These are phyloP conservation scores for Aspergillus niger DNA, from an alignment of 2,329 filamentous ascomycete genomes.

Conservation along the genomic window DNA sequence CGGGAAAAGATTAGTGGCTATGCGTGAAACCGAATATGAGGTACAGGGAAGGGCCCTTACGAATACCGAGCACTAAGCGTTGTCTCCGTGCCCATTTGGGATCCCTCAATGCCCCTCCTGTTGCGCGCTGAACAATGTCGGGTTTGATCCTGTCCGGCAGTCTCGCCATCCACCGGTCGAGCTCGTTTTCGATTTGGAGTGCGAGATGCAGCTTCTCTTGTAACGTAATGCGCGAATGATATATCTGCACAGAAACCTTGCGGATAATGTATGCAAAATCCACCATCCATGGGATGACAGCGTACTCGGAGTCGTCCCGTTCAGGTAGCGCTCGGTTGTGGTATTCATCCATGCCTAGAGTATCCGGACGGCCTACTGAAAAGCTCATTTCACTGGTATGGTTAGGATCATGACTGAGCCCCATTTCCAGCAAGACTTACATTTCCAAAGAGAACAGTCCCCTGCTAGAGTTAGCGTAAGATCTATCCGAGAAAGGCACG, in stretches of 20 bases:
- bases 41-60: conserved; percentile 25
- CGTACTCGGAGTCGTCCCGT: conserved; percentile 38
- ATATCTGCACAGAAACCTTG: conserved; percentile 44
- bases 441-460: conserved; percentile 50
- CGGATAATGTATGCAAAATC: conserved; percentile 45
- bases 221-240: conserved; percentile 38
- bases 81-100: conserved; percentile 43
- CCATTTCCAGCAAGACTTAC: conserved; percentile 26
- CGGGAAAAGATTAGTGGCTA: neutral
- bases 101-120: conserved; percentile 34
- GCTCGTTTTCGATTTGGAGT: conserved; percentile 39
- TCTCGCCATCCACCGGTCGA: conserved; percentile 39
- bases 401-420: neutral
- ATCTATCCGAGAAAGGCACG: neutral
- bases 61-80: conserved; percentile 42
- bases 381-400: conserved; percentile 49
- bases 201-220: conserved; percentile 39
- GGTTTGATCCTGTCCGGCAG: conserved; percentile 38
- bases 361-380: conserved; percentile 52
- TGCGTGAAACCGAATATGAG: neutral
- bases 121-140: conserved; percentile 26
- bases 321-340: conserved; percentile 48
- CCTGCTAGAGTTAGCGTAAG: conserved; percentile 27
- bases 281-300: conserved; percentile 47
- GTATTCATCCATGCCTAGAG: conserved; percentile 52